A percentile compares a stretch with the other conserved stretches of the same genome.
phyloP scores from a whole-genome alignment of 495 filamentous ascomycete species.

The Trichocladium uniseriatum region DNA sequence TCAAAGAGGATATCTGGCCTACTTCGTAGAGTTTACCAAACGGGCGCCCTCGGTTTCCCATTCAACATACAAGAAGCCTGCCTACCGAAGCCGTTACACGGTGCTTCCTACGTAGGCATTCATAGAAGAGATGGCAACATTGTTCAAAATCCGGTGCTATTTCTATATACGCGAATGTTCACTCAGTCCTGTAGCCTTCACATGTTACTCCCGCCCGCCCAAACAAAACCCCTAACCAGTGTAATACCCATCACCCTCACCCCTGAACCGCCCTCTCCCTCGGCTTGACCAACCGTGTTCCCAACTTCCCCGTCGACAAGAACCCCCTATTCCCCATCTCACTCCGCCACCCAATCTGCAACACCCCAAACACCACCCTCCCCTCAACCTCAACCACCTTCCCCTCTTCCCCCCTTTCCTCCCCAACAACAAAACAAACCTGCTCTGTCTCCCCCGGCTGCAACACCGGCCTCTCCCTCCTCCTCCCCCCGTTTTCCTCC shows the following conservation, averaged over 20 bases:
- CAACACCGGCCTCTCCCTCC: constrained; percentile 54
- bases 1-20: too few species aligned
- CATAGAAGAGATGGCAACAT: too few species aligned
- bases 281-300: constrained; percentile 33
- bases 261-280: background rate
- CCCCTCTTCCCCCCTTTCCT: constrained; percentile 44
- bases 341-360: constrained; percentile 80
- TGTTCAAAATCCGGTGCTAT: too few species aligned
- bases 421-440: constrained; percentile 78
- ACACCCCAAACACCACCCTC: constrained; percentile 62
- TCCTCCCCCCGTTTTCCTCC: constrained; percentile 16
- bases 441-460: constrained; percentile 83
- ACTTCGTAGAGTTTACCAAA: too few species aligned
- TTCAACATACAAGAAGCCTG: too few species aligned
- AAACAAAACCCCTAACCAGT: too few species aligned
- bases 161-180: too few species aligned
- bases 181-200: too few species aligned
- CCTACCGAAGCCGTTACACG: too few species aligned
- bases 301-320: constrained; percentile 77
- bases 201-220: too few species aligned
- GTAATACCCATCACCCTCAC: background rate
- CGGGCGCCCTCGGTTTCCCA: too few species aligned
- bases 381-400: constrained; percentile 49
- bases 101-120: too few species aligned
- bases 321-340: constrained; percentile 85